These are phyloP conservation scores for Fusarium nematophilum DNA, from an alignment of 2,329 filamentous ascomycete genomes.

Conservation along the genomic window DNA sequence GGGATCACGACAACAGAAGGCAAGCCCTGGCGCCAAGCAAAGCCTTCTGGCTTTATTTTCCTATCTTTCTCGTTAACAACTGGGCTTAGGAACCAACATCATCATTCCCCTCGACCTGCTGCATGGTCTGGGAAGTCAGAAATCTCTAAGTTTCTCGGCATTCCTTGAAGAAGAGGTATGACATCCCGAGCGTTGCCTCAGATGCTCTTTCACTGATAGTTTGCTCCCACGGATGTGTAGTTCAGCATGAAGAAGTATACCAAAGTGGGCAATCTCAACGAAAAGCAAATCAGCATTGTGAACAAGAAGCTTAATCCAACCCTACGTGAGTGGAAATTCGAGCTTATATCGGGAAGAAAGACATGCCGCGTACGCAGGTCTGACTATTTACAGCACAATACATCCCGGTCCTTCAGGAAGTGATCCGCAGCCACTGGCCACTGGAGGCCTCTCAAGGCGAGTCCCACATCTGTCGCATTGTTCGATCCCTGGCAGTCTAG, in stretches of 20 bases:
- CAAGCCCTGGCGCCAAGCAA: no score
- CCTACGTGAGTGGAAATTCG: slow-evolving; percentile 2
- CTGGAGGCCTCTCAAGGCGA: background rate
- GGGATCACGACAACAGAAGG: slow-evolving; percentile 7
- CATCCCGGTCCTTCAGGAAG: slow-evolving; percentile 3
- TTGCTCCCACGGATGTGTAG: background rate
- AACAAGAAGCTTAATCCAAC: slow-evolving; percentile 19
- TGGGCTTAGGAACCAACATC: slow-evolving; percentile 5
- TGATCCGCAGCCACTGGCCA: slow-evolving; percentile 11
- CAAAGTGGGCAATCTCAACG: slow-evolving; percentile 13
- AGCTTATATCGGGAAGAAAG: no score
- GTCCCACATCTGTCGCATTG: background rate
- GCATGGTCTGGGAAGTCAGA: slow-evolving; percentile 6
- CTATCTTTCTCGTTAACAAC: background rate
- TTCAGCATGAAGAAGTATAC: slow-evolving; percentile 15
- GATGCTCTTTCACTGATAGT: no score
- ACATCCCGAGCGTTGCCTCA: no score
- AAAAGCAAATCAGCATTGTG: slow-evolving; percentile 10
- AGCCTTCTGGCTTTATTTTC: no score
- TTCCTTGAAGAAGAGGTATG: slow-evolving; percentile 20
- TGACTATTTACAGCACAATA: slow-evolving; percentile 5
- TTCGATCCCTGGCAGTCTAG: no score
- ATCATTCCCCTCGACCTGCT: slow-evolving; percentile 9
- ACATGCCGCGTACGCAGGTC: no score
- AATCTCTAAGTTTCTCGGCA: slow-evolving; percentile 17